Evolutionary conservation across 2,329 filamentous ascomycete species (phyloP).

Genomic region (Colletotrichum melonis): DNA sequence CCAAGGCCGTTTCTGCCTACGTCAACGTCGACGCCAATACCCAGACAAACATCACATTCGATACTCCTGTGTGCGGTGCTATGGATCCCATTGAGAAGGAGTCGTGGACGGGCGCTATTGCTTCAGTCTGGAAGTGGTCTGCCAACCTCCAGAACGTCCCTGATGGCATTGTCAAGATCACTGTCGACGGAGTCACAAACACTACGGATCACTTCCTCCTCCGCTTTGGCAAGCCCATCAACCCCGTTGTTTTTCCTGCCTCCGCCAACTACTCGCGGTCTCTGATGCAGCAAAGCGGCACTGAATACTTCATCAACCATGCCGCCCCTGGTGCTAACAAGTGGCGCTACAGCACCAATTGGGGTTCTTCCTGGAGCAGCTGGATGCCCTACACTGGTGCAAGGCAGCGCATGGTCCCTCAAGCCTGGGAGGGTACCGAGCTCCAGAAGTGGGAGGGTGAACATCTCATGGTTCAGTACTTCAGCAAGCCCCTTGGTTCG

Average conservation of each 20-base stretch:
- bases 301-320: slow-evolving; percentile 63
- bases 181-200: slow-evolving; percentile 60
- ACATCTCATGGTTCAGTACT: slow-evolving; percentile 73
- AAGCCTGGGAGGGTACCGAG: slow-evolving; percentile 68
- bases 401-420: slow-evolving; percentile 57
- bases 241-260: slow-evolving; percentile 68
- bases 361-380: slow-evolving; percentile 67
- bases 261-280: slow-evolving; percentile 63
- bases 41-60: slow-evolving; percentile 54
- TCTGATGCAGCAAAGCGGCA: slow-evolving; percentile 55
- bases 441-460: slow-evolving; percentile 70
- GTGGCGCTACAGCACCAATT: slow-evolving; percentile 72
- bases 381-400: slow-evolving; percentile 68
- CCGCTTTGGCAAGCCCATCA: slow-evolving; percentile 67
- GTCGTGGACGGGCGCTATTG: slow-evolving; percentile 62
- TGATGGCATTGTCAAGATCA: slow-evolving; percentile 70
- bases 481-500: slow-evolving; percentile 67
- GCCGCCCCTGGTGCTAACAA: slow-evolving; percentile 70
- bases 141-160: slow-evolving; percentile 65
- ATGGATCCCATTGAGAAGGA: slow-evolving; percentile 44
- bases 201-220: slow-evolving; percentile 68
- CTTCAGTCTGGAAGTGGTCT: slow-evolving; percentile 64
- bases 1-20: slow-evolving; percentile 58
- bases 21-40: slow-evolving; percentile 63
- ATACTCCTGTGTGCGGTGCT: slow-evolving; percentile 58